Evolutionary conservation across 345 rosid genomes (phyloP).

Genomic region (Corchorus olitorius): DNA sequence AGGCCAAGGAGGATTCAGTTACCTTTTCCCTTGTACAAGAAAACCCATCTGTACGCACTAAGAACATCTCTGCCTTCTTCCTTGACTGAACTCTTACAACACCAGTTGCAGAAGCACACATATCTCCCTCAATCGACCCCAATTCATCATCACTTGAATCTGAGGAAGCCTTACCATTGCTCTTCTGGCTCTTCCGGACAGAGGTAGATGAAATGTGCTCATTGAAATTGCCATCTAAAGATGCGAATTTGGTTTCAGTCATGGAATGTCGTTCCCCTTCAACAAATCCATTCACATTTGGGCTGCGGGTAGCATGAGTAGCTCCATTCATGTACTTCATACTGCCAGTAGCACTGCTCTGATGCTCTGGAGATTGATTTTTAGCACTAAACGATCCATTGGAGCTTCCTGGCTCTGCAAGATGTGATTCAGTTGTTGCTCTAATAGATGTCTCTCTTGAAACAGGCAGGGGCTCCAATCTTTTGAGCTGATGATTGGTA

Average conservation of each 20-base stretch:
- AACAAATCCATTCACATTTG: conserved; percentile 29
- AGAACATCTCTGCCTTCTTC: conserved; percentile 96
- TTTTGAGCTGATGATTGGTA: conserved; percentile 45
- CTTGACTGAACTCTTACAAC: conserved; percentile 97
- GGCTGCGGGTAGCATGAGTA: conserved; percentile 33
- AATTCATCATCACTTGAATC: conserved; percentile 57
- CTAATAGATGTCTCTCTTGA: conserved; percentile 33
- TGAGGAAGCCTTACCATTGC: conserved; percentile 36
- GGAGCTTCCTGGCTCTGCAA: conserved; percentile 39
- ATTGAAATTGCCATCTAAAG: conserved; percentile 39
- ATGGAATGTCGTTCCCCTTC: conserved; percentile 27
- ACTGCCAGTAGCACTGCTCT: conserved; percentile 34
- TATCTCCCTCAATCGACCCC: conserved; percentile 68
- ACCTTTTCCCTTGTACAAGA: conserved; percentile 95
- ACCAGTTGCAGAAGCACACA: conserved; percentile 98
- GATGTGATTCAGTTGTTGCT: conserved; percentile 24
- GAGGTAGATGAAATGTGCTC: conserved; percentile 31
- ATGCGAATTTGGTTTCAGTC: conserved; percentile 31
- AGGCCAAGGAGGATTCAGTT: conserved; percentile 92
- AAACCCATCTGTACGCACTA: conserved; percentile 95
- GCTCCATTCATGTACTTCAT: conserved; percentile 39
- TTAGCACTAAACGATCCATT: conserved; percentile 32
- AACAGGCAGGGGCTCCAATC: conserved; percentile 39
- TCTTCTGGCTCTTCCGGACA: conserved; percentile 33
- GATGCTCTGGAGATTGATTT: conserved; percentile 30